Evolutionary conservation across 129 eudicot genomes (phyloP).

Genomic region (Saposhnikovia divaricata): DNA sequence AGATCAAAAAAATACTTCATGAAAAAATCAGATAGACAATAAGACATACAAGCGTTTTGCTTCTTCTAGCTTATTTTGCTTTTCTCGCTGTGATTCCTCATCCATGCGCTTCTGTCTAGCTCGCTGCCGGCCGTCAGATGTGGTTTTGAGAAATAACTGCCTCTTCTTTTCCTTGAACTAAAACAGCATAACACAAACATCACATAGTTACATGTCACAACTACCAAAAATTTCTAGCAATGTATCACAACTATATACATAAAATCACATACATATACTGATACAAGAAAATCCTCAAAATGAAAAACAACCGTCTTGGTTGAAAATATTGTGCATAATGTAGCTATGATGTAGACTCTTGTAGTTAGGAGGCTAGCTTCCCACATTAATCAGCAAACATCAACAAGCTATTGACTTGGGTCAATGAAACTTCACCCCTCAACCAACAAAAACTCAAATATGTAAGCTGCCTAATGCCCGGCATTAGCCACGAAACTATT

Average conservation of each 20-base stretch:
- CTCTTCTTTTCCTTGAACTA: constrained; percentile 90
- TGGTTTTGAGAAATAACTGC: constrained; percentile 83
- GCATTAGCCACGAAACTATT: background rate
- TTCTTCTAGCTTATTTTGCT: constrained; percentile 80
- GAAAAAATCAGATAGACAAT: background rate
- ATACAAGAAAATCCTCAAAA: background rate
- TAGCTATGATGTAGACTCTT: background rate
- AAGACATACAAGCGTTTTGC: constrained; percentile 78
- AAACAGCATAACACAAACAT: constrained; percentile 19
- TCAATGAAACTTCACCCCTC: background rate
- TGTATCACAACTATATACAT: background rate
- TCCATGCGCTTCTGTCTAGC: constrained; percentile 88
- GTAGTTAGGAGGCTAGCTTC: background rate
- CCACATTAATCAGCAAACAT: background rate
- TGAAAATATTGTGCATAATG: too few species aligned
- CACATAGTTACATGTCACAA: background rate
- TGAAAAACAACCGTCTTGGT: background rate
- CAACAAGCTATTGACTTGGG: background rate
- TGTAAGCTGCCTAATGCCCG: background rate
- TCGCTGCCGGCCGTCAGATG: constrained; percentile 93
- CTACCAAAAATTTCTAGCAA: background rate
- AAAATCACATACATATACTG: background rate
- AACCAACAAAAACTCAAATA: background rate
- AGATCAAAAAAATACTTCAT: background rate
- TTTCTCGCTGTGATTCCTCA: constrained; percentile 76